Base-by-base conservation (phyloP, 805 yeast species). In the Kazachstania martiniae region DNA sequence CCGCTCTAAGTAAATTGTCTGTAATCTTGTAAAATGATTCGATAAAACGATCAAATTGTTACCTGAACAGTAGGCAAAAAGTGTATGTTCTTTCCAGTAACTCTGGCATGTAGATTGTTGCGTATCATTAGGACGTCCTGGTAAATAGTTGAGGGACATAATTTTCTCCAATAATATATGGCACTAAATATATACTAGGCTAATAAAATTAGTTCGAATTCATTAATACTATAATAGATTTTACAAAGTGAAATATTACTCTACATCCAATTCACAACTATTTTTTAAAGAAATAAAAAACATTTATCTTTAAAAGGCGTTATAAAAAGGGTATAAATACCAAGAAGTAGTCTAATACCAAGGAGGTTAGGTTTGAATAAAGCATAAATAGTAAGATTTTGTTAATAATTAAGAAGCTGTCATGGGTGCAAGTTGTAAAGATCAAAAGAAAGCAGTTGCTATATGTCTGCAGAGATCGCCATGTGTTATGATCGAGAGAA, bases 381-480 rank as follows among this genome's bases (percentile, higher is more conserved):
- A n/a, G n/a, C n/a, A n/a, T n/a, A n/a, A n/a, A n/a, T n/a, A n/a
- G n/a, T n/a, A n/a, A n/a, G n/a, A n/a, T n/a, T n/a, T n/a, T n/a
- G n/a, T n/a, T n/a, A n/a, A n/a, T n/a, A n/a, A n/a, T n/a, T n/a
- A n/a, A n/a, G n/a, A n/a, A n/a, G n/a, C n/a, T 30, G 41, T 24
- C 12, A 71, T 73, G 79, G 77, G 72, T 33, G 78, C 77, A 28
- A 86, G 95, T 66, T 89, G 98, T 57, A 79, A 82, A 50, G 98
- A 89, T 58, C 93, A 89, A 53, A 74, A 87, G 49, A 85, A 74
- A 46, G 95, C 94, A n/a, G 83, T 91, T 36, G 97, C 97, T 8
- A 77, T 89, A 14, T 89, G 98, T 55, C 68, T 89, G 30, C 98
- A 89, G 56, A 72, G 96, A 50, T 86, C 96, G 4, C 97, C 97